Base-by-base conservation (phyloP, 805 yeast genomes). In the Saturnispora hagleri region DNA sequence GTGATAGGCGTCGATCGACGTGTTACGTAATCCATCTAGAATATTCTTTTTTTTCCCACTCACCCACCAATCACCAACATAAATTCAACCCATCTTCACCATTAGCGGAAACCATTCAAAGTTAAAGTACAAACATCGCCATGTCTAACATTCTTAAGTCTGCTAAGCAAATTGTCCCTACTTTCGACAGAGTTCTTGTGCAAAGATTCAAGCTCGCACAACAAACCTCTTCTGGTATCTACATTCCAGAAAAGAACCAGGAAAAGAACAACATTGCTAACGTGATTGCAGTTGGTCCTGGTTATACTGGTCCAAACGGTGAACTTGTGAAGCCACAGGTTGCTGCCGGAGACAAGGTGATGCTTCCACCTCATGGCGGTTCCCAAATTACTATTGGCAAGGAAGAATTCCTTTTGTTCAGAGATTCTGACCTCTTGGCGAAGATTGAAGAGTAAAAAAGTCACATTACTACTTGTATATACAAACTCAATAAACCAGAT, bases 241-340 rank as follows among this genome's bases (percentile, higher is more conserved):
- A 81, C 73, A 84, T 90, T 60, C 98, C 98, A 56, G 97, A 90
- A 73, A 89, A 89, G 78, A 90, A 91, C 76, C 95, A 85, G 62
- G 91, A 88, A 69, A 93, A 91, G 74, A 80, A 89, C 66, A 87
- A 87, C 76, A 86, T 89, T 72, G 99, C 90, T 56, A 82, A 83
- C 51, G 98, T 91, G 48, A 72, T 91, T 58, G 91, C 98, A 53
- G 89, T 90, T 58, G 99, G 99, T 56, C 98, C 98, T 51, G 99
- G 99, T 60, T 76, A 79, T 66, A 73, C 83, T 54, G 85, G 86
- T 72, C 73, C 78, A 53, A 79, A 82, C 53, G 98, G 98, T 58
- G 75, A 82, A 64, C 69, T 81, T 58, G 75, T 88, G 52, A 75
- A 81, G 50, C 82, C 90, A 55, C 75, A 83, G 59, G 96, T 93